Percentiles rank a stretch among this genome's conserved stretches.
These are phyloP conservation scores for Bipolaris cookei DNA, from an alignment of 2,329 filamentous ascomycete species.

Conservation along the genomic window DNA sequence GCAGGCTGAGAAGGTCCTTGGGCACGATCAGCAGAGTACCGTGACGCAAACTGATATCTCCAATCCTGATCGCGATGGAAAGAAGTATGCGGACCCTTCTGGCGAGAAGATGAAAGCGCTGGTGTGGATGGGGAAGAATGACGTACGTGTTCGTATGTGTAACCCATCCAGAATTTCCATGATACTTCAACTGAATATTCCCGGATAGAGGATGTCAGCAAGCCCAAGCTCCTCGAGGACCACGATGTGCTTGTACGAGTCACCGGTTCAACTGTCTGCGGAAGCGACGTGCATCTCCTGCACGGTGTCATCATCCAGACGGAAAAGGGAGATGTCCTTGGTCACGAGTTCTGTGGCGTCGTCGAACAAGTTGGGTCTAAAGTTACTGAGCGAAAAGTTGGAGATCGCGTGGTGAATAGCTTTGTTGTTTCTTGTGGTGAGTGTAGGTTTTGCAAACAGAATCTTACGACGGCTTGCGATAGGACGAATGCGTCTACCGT, in stretches of 20 bases:
- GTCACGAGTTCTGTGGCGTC: constrained; percentile 59
- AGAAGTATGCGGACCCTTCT: neutral
- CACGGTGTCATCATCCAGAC: constrained; percentile 55
- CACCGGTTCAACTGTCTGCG: constrained; percentile 68
- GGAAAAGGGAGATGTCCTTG: constrained; percentile 58
- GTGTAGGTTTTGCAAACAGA: constrained; percentile 80
- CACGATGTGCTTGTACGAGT: constrained; percentile 80
- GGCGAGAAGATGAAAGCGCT: constrained; percentile 71
- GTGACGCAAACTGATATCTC: neutral
- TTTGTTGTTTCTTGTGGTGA: constrained; percentile 77
- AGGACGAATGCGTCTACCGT: constrained; percentile 76
- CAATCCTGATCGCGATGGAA: neutral
- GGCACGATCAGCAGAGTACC: neutral
- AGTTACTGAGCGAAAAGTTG: constrained; percentile 50
- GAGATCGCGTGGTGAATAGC: constrained; percentile 73
- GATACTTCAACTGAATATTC: neutral
- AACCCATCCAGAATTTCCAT: no score
- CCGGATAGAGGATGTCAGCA: constrained; percentile 67
- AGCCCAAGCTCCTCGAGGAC: constrained; percentile 73
- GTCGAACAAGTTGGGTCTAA: constrained; percentile 54
- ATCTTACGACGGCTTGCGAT: constrained; percentile 79
- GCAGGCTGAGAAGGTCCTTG: neutral
- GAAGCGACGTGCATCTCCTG: constrained; percentile 64
- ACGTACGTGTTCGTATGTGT: constrained; percentile 57
- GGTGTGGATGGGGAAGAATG: constrained; percentile 81